A percentile compares a stretch with the other conserved stretches of the same genome.
These are phyloP conservation scores for Leucocoprinus leucothites DNA, from an alignment of 768 basidiomycete species.

Conservation along the genomic window DNA sequence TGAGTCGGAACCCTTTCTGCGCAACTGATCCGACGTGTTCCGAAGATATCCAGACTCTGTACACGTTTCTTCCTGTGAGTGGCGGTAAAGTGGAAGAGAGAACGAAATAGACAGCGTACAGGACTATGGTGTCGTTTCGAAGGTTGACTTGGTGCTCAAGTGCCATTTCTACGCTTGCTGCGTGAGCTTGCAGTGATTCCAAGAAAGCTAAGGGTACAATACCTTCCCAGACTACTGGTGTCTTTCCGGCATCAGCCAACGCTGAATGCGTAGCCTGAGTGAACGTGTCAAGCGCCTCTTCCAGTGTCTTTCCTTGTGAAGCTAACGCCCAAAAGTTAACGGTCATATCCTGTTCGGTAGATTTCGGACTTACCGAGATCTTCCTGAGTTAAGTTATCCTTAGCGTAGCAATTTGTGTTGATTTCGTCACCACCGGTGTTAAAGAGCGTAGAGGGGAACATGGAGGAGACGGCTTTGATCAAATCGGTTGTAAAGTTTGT, in stretches of 20 bases:
- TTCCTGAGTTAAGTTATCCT: constrained; percentile 58
- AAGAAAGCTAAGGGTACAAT: no score
- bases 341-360: not conserved
- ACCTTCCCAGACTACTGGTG: constrained; percentile 83
- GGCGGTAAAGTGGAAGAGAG: not conserved
- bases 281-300: constrained; percentile 63
- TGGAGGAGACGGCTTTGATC: constrained; percentile 47
- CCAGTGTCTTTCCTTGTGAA: constrained; percentile 47
- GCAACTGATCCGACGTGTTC: constrained; percentile 56
- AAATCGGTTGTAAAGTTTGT: constrained; percentile 56
- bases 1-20: constrained; percentile 53
- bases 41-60: constrained; percentile 72
- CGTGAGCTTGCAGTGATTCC: no score
- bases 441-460: constrained; percentile 59
- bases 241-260: constrained; percentile 57
- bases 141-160: constrained; percentile 47
- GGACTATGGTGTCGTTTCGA: constrained; percentile 51
- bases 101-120: constrained; percentile 33
- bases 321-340: not conserved
- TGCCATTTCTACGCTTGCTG: constrained; percentile 77
- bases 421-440: constrained; percentile 84
- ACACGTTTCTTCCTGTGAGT: not conserved
- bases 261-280: constrained; percentile 56
- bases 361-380: constrained; percentile 36
- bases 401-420: constrained; percentile 60